Conservation (phyloP, 2,329 filamentous ascomycete genomes). For the Tolypocladium tundrense region DNA sequence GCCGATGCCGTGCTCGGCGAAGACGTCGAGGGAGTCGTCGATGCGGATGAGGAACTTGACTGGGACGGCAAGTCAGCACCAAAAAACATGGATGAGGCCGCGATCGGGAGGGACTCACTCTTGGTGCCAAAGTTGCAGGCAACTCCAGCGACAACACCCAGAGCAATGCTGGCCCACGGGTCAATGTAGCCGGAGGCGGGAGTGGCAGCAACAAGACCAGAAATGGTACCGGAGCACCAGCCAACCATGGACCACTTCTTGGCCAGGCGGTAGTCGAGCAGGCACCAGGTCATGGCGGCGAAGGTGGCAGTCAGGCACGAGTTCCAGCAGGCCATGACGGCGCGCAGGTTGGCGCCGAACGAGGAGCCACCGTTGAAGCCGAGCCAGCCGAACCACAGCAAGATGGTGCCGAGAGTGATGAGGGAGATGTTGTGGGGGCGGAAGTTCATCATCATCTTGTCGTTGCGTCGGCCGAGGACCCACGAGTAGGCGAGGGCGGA, state of each 20-base stretch:
- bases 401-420: slow-evolving; percentile 87
- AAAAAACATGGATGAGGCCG: background rate
- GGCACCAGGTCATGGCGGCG: slow-evolving; percentile 82
- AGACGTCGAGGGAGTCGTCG: slow-evolving; percentile 62
- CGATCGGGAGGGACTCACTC: slow-evolving; percentile 16
- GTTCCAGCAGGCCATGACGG: slow-evolving; percentile 97
- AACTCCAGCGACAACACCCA: slow-evolving; percentile 57
- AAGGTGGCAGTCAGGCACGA: slow-evolving; percentile 89
- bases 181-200: slow-evolving; percentile 59
- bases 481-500: slow-evolving; percentile 91
- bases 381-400: slow-evolving; percentile 98
- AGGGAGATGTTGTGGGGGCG: slow-evolving; percentile 97
- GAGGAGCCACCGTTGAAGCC: slow-evolving; percentile 97
- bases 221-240: slow-evolving; percentile 63
- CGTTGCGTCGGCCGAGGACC: slow-evolving; percentile 90
- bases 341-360: slow-evolving; percentile 88
- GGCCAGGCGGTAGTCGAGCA: slow-evolving; percentile 90
- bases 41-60: slow-evolving; percentile 54
- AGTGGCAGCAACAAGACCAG: slow-evolving; percentile 59
- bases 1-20: slow-evolving; percentile 61
- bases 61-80: slow-evolving; percentile 11
- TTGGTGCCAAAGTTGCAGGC: slow-evolving; percentile 61
- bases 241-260: slow-evolving; percentile 83
- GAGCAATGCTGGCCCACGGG: slow-evolving; percentile 55
- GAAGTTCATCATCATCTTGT: slow-evolving; percentile 99